phyloP scores from a whole-genome alignment of 306 rosid genomes.

The Potentilla sterilis region DNA sequence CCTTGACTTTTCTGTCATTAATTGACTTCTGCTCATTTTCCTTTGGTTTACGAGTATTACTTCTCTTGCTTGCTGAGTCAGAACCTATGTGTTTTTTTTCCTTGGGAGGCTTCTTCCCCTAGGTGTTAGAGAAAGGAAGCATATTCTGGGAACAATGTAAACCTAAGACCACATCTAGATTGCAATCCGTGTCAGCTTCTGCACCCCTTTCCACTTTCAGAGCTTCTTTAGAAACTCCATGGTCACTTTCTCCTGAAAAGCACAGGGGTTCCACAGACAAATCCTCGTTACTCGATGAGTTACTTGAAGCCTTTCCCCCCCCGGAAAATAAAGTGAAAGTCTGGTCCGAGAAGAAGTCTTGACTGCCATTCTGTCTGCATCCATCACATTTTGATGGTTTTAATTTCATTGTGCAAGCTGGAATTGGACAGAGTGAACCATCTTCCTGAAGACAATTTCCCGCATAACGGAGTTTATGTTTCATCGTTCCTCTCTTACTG shows the following conservation, averaged over 20 bases:
- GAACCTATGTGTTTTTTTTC: constrained; percentile 51
- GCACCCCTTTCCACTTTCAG: constrained; percentile 30
- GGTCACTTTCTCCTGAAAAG: constrained; percentile 42
- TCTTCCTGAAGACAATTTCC: constrained; percentile 35
- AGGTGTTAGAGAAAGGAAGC: constrained; percentile 40
- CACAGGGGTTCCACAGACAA: constrained; percentile 35
- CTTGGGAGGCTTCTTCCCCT: constrained; percentile 57
- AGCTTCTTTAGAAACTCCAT: constrained; percentile 34
- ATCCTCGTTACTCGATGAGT: constrained; percentile 39
- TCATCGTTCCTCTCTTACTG: constrained; percentile 54
- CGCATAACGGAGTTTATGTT: constrained; percentile 37
- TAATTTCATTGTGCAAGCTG: constrained; percentile 36
- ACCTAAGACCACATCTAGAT: constrained; percentile 32
- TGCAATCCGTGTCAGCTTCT: constrained; percentile 38
- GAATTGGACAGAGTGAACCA: constrained; percentile 28
- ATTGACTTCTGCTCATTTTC: constrained; percentile 49
- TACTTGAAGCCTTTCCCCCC: constrained; percentile 45
- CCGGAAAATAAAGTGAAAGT: constrained; percentile 31
- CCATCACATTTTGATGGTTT: constrained; percentile 55
- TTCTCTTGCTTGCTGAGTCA: constrained; percentile 45
- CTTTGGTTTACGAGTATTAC: constrained; percentile 38
- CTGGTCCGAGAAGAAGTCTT: constrained; percentile 34
- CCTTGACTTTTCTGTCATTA: constrained; percentile 48
- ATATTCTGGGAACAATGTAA: constrained; percentile 36
- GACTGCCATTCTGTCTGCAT: constrained; percentile 35